phyloP scores from a whole-genome alignment of 768 basidiomycete genomes.

The Leucogyrophana mollusca region DNA sequence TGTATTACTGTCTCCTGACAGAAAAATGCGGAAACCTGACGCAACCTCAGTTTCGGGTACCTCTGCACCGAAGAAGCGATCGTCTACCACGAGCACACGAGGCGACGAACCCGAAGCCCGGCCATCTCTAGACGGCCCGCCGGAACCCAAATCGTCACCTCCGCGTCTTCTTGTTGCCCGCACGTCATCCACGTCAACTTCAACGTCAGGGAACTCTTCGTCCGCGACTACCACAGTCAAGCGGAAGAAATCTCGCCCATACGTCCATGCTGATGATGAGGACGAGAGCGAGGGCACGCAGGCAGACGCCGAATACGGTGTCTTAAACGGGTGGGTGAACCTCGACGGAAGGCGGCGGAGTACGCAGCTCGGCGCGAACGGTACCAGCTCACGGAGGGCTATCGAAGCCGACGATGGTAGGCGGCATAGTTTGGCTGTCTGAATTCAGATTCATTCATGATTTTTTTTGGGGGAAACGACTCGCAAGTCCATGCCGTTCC shows the following conservation, averaged over 20 bases:
- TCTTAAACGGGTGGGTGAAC: conserved; percentile 46
- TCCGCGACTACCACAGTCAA: conserved; percentile 30
- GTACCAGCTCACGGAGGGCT: conserved; percentile 28
- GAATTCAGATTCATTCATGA: conserved; percentile 24
- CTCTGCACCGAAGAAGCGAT: conserved; percentile 42
- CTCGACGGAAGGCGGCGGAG: conserved; percentile 55
- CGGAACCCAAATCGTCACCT: conserved; percentile 35
- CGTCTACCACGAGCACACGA: conserved; percentile 30
- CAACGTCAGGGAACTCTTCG: conserved; percentile 25
- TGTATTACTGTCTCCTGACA: conserved; percentile 21
- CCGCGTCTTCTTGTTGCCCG: conserved; percentile 32
- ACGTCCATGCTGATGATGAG: conserved; percentile 45
- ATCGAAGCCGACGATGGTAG: conserved; percentile 51
- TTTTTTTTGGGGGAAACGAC: conserved; percentile 8
- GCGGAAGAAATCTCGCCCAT: conserved; percentile 55
- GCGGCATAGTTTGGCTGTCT: conserved; percentile 69
- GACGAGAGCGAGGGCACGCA: conserved; percentile 69
- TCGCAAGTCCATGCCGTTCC: no score
- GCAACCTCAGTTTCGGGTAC: conserved; percentile 6
- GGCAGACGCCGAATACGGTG: conserved; percentile 65
- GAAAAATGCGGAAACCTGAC: conserved; percentile 90
- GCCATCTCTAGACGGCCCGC: conserved; percentile 35
- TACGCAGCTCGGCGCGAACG: conserved; percentile 17
- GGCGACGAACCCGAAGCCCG: conserved; percentile 40
- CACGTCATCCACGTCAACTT: conserved; percentile 34